Conservation (phyloP, 2,329 filamentous ascomycete species). For the Claviceps cyperi region DNA sequence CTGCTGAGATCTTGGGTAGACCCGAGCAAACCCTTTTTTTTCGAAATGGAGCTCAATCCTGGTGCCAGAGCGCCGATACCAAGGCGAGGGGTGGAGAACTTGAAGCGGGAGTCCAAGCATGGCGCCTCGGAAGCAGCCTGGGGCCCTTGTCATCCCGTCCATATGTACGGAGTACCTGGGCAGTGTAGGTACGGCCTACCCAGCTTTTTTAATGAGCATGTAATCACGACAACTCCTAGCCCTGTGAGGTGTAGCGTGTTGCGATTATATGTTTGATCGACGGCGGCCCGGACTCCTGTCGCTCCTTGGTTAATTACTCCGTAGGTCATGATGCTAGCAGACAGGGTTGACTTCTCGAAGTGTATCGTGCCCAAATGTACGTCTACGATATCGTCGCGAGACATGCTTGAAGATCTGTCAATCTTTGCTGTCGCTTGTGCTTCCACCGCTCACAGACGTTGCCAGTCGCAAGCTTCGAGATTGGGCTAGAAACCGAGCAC, state of each 20-base stretch:
- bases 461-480: conserved; percentile 3
- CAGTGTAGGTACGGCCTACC: not conserved
- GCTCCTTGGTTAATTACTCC: not conserved
- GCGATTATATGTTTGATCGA: not conserved
- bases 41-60: not conserved
- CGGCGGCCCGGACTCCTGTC: conserved; percentile 3
- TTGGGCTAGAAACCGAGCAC: not conserved
- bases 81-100: conserved; percentile 8
- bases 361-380: not conserved
- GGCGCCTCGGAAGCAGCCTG: conserved; percentile 12
- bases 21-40: not conserved
- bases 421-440: not conserved
- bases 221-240: conserved; percentile 2
- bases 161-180: not conserved
- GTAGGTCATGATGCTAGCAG: not conserved
- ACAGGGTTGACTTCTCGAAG: not conserved
- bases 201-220: conserved; percentile 5
- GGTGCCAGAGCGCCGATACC: not conserved
- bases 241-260: conserved; percentile 2
- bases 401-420: not conserved
- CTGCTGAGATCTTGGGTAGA: not conserved
- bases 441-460: not conserved
- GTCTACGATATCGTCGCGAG: not conserved
- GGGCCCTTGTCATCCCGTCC: not conserved
- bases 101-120: conserved; percentile 11